Evolutionary conservation across 2,329 filamentous ascomycete species (phyloP).

Genomic region (Beauveria sp.): DNA sequence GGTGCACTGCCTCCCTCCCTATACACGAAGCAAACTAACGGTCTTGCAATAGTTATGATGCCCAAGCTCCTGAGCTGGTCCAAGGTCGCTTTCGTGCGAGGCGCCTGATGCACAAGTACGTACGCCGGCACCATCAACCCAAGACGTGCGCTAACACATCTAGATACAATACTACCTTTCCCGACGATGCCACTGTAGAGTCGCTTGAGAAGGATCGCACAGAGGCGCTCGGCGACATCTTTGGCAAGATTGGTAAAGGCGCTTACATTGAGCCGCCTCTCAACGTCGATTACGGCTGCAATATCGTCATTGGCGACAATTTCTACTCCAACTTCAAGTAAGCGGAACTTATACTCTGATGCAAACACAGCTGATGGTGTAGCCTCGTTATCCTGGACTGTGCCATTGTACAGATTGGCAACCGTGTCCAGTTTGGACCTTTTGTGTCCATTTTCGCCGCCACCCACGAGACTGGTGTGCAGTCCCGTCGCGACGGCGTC

Average conservation of each 20-base stretch:
- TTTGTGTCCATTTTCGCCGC: slow-evolving; percentile 64
- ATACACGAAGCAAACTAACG: background rate
- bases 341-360: background rate
- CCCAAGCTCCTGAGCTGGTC: slow-evolving; percentile 39
- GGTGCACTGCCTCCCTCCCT: slow-evolving; percentile 15
- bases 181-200: slow-evolving; percentile 35
- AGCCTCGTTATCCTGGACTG: slow-evolving; percentile 62
- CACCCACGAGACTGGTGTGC: slow-evolving; percentile 61
- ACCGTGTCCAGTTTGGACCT: slow-evolving; percentile 64
- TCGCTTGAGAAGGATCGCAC: slow-evolving; percentile 32
- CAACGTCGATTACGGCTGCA: slow-evolving; percentile 58
- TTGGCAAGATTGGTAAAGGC: slow-evolving; percentile 43
- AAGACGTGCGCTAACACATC: background rate
- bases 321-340: slow-evolving; percentile 52
- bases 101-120: slow-evolving; percentile 47
- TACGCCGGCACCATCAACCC: slow-evolving; percentile 25
- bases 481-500: slow-evolving; percentile 36
- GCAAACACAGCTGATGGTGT: background rate
- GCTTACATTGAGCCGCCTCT: slow-evolving; percentile 55
- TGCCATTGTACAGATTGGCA: slow-evolving; percentile 61
- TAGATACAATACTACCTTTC: slow-evolving; percentile 42
- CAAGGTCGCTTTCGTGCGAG: slow-evolving; percentile 45
- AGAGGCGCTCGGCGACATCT: slow-evolving; percentile 38
- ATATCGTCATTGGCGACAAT: slow-evolving; percentile 52
- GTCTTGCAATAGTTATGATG: slow-evolving; percentile 37